phyloP scores from a whole-genome alignment of 208 protist genomes.

The Acanthamoeba healyi region DNA sequence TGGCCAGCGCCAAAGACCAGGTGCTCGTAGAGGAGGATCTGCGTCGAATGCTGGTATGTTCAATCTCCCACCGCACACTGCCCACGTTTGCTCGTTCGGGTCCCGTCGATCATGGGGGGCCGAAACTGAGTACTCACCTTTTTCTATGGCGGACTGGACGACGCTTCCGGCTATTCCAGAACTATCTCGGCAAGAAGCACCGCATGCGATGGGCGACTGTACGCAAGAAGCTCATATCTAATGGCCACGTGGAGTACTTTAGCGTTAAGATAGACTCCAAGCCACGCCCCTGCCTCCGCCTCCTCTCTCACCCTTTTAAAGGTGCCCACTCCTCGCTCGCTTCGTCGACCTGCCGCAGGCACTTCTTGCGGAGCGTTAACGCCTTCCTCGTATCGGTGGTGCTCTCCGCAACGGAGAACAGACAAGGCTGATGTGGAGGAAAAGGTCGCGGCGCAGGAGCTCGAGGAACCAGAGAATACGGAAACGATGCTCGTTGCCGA shows the following conservation, averaged over 20 bases:
- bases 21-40: background rate
- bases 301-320: background rate
- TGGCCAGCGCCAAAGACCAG: background rate
- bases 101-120: too few species aligned
- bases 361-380: too few species aligned
- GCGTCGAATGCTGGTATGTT: background rate
- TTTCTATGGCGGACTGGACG: too few species aligned
- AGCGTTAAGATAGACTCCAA: background rate
- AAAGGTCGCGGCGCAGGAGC: background rate
- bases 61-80: too few species aligned
- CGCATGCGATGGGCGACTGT: constrained; percentile 19
- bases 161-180: background rate
- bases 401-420: too few species aligned
- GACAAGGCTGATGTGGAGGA: background rate
- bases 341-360: too few species aligned
- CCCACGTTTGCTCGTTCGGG: too few species aligned
- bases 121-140: too few species aligned
- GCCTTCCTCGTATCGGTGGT: too few species aligned
- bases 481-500: background rate
- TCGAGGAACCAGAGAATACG: background rate
- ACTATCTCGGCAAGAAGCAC: background rate
- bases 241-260: constrained; percentile 4
- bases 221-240: background rate
- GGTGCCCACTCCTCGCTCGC: too few species aligned
- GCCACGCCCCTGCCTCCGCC: background rate